phyloP scores from a whole-genome alignment of 305 asterid genomes.

The Fraxinus sp. region DNA sequence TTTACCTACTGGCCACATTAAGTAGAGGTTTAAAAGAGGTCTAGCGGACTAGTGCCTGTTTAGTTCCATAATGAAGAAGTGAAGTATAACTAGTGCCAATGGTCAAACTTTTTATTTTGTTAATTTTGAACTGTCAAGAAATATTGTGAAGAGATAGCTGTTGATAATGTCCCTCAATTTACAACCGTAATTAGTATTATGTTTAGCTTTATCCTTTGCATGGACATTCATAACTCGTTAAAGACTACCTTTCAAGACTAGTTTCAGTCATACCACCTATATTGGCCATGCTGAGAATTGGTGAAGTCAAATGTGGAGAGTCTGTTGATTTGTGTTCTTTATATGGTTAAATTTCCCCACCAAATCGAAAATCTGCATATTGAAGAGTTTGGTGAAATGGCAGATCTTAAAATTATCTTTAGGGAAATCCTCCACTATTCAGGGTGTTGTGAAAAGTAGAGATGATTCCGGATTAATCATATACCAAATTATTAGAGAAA shows the following conservation, averaged over 20 bases:
- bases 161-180: background rate
- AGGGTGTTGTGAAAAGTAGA: too few relatives aligned
- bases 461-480: too few relatives aligned
- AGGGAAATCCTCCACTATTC: background rate
- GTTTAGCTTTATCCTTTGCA: background rate
- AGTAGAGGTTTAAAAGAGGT: background rate
- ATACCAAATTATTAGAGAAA: background rate
- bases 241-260: background rate
- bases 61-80: background rate
- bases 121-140: background rate
- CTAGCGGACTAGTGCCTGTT: background rate
- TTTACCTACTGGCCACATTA: background rate
- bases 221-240: background rate
- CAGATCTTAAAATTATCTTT: background rate
- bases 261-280: background rate
- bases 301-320: background rate
- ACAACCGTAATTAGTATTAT: background rate
- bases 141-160: background rate
- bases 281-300: background rate
- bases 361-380: constrained; percentile 21
- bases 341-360: background rate
- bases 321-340: background rate
- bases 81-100: background rate
- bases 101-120: background rate
- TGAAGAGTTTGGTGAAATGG: constrained; percentile 28